Conservation (phyloP, 768 basidiomycete species). For the Termitomyces sp. region DNA sequence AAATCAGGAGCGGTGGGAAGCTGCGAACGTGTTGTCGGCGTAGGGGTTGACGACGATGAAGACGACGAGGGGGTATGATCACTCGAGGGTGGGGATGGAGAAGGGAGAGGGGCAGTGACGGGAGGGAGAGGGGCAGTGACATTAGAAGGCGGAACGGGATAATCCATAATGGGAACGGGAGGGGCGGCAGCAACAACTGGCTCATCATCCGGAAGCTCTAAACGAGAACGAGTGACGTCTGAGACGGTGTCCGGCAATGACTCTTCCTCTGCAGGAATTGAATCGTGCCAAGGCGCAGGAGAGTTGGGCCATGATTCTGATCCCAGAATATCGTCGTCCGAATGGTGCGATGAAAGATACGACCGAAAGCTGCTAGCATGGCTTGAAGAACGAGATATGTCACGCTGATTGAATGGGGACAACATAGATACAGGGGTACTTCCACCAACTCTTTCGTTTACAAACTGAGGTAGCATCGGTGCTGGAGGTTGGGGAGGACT, state of each 20-base stretch:
- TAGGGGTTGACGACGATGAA: conserved; percentile 33
- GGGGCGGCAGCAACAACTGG: neutral
- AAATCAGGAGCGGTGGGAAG: conserved; percentile 37
- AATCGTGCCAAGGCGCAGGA: conserved; percentile 17
- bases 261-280: conserved; percentile 11
- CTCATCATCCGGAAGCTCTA: too few relatives aligned
- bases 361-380: conserved; percentile 35
- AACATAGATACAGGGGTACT: conserved; percentile 31
- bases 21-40: conserved; percentile 27
- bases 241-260: neutral
- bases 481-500: conserved; percentile 10
- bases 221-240: conserved; percentile 1
- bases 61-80: conserved; percentile 3
- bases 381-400: conserved; percentile 35
- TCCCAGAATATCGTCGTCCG: conserved; percentile 49
- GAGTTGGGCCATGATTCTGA: conserved; percentile 17
- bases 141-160: neutral
- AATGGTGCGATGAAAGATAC: conserved; percentile 52
- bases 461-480: conserved; percentile 11
- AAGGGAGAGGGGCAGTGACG: conserved; percentile 16
- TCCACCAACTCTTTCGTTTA: conserved; percentile 44
- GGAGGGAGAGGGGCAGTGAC: conserved; percentile 13
- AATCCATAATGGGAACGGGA: conserved; percentile 5
- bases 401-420: conserved; percentile 22
- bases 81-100: conserved; percentile 27